A percentile compares a stretch with the other conserved stretches of the same genome.
Conservation (phyloP, 257 asterid species). For the Penstemon barbatus region DNA sequence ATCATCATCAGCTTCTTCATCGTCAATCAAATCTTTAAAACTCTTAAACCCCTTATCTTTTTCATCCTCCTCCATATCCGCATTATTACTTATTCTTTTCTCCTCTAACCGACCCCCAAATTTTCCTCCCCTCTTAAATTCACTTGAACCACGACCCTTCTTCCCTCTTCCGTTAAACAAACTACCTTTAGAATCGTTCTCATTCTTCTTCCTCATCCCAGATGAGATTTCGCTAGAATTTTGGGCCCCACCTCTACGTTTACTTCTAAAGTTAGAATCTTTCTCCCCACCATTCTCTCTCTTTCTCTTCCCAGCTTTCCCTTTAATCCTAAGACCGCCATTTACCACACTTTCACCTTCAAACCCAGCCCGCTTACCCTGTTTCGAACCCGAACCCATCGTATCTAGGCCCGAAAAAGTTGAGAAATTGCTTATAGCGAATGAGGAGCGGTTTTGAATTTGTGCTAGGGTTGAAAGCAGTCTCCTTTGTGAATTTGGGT, state of each 20-base stretch:
- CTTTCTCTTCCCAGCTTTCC: conserved; percentile 48
- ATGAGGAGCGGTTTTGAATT: conserved; percentile 12
- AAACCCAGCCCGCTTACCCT: conserved; percentile 29
- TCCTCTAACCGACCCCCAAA: conserved; percentile 32
- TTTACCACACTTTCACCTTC: conserved; percentile 31
- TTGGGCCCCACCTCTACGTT: conserved; percentile 38
- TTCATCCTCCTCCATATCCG: conserved; percentile 39
- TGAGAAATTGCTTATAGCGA: conserved; percentile 34
- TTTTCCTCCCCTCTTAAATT: conserved; percentile 41
- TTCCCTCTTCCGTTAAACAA: conserved; percentile 35
- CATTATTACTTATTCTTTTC: conserved; percentile 27
- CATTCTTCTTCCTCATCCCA: conserved; percentile 25
- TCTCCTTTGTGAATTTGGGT: conserved; percentile 32
- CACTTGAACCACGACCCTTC: conserved; percentile 30
- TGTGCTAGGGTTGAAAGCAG: conserved; percentile 27
- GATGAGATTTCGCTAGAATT: conserved; percentile 21
- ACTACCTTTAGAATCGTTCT: conserved; percentile 22
- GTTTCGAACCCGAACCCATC: conserved; percentile 30
- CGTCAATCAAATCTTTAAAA: conserved; percentile 45
- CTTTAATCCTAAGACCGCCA: conserved; percentile 39
- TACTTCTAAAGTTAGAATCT: conserved; percentile 35
- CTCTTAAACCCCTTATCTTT: conserved; percentile 39
- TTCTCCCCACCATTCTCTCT: conserved; percentile 36
- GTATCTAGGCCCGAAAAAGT: conserved; percentile 42
- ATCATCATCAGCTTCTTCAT: conserved; percentile 45